These are phyloP conservation scores for Russula olivacea DNA, from an alignment of 768 basidiomycete genomes.

Conservation along the genomic window DNA sequence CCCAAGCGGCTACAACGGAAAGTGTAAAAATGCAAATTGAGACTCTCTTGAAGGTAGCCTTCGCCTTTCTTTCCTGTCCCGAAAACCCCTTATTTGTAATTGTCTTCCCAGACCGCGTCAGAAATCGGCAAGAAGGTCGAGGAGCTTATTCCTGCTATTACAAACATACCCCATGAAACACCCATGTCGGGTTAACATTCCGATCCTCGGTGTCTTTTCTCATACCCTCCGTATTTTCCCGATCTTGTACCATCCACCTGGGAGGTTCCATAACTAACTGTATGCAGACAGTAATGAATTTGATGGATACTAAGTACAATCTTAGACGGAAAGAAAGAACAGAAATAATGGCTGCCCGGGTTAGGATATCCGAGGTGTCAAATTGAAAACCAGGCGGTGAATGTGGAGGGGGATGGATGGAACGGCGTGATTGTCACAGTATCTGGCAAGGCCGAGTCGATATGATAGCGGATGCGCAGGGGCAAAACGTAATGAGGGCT, in stretches of 20 bases:
- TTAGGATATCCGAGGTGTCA: conserved; percentile 13
- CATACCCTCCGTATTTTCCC: not conserved
- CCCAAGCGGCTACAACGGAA: conserved; percentile 67
- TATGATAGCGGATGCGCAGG: conserved; percentile 8
- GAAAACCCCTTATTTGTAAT: not conserved
- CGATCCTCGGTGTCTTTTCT: not conserved
- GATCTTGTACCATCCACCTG: not conserved
- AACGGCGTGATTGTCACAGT: not conserved
- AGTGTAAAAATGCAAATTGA: conserved; percentile 76
- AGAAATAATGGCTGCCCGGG: conserved; percentile 6
- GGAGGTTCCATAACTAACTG: not conserved
- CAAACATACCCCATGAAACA: not conserved
- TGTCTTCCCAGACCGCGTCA: conserved; percentile 19
- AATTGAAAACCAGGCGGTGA: conserved; percentile 6
- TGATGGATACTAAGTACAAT: conserved; percentile 14
- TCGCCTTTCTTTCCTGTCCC: not conserved
- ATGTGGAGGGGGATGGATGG: not conserved
- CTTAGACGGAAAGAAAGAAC: not conserved
- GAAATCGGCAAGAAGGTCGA: conserved; percentile 26
- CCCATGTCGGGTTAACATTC: not conserved
- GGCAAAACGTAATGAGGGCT: not conserved
- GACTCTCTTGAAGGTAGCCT: conserved; percentile 59
- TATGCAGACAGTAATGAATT: conserved; percentile 10
- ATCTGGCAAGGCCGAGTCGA: not conserved
- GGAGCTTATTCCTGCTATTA: conserved; percentile 19